Evolutionary conservation across 805 yeast species (phyloP), one percentile per base, ranked within the genome.

Genomic region (Huiozyma naganishii): DNA sequence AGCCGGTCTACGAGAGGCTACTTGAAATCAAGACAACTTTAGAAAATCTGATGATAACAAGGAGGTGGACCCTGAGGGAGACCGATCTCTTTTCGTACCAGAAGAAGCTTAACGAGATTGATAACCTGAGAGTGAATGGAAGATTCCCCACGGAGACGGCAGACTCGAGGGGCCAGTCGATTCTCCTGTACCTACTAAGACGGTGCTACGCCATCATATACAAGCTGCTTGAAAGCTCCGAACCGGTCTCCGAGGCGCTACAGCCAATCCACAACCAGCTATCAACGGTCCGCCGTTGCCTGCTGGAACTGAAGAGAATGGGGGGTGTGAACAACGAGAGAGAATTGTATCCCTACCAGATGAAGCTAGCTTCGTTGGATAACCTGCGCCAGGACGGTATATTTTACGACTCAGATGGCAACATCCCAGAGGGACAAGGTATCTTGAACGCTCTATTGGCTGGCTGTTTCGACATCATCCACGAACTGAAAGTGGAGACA

Each of bases 401-500:
- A 67, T 92, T 92, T 56, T 61, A 61, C 48, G 78, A 83, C 57
- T 83, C 87, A 39, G 86, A 84, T 48, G 85, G 79, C 41, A 84
- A 86, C 50, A 83, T 92, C 37, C 99, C 99, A 2, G 97, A 92
- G 61, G 99, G 99, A 9, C 99, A 92, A 65, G 98, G 97, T 6
- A 79, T 95, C n/a, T 70, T 92, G 49, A 88, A 80, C 61, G 95
- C 95, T 1, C 66, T 90, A 45, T 69, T 90, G 41, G 92, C 95
- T 4, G 97, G 89, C 60, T 90, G 97, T 62, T 92, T 87, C 61
- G 98, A 92, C 62, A 82, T 90, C 46, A 72, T 85, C 39, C 92
- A 90, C 58, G 98, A 92, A 66, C 70, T 92, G 61, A 83, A 87
- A 58, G 80, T 85, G 32, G 95, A 88, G 58, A 74, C 83, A 42